Evolutionary conservation across 805 yeast species (phyloP), one percentile per base, ranked within the genome.

Genomic region (Soucietia sequanensis): DNA sequence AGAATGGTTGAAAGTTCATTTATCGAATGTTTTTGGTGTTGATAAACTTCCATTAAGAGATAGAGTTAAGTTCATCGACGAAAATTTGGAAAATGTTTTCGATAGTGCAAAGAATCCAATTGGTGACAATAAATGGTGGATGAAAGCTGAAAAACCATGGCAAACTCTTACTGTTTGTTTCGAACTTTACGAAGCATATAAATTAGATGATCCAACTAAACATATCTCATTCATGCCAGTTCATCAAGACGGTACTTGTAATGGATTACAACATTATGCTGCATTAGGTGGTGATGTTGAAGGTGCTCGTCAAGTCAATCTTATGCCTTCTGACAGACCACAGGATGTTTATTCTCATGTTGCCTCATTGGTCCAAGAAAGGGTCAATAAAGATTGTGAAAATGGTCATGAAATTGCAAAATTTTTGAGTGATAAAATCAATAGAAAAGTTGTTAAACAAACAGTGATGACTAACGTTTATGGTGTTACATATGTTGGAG

Each of bases 401-500:
- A 60, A 63, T 2, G 84, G 81, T 7, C 70, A 75, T 41, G 72
- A 70, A 36, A 59, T 61, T 36, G 91, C 90, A 1, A 38, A 52
- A n/a, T 56, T 65, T 22, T 61, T 84, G 26, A 67, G 73, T 37
- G 84, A 81, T 33, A 74, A 79, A 40, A 76, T 91, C 38, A 75
- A 81, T 13, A 76, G 99, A 49, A 91, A 91, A 55, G 82, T 93
- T 30, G 96, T 93, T 23, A 91, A 91, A 56, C 99, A 91, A 58
- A 88, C 99, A 0, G 98, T 91, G 17, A 91, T 91, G 99, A 91
- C 99, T 0, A 90, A 89, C 52, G 99, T 91, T 23, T 91, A 91
- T 56, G 99, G 99, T 50, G 99, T 91, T 9, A 91, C 99, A 0
- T 88, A 76, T 54, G 76, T 87, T 42, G 99, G 99, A 12, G 99